Evolutionary conservation across 257 asterid species (phyloP), one percentile per base, ranked within the genome.

Genomic region (Paulownia fortunei): DNA sequence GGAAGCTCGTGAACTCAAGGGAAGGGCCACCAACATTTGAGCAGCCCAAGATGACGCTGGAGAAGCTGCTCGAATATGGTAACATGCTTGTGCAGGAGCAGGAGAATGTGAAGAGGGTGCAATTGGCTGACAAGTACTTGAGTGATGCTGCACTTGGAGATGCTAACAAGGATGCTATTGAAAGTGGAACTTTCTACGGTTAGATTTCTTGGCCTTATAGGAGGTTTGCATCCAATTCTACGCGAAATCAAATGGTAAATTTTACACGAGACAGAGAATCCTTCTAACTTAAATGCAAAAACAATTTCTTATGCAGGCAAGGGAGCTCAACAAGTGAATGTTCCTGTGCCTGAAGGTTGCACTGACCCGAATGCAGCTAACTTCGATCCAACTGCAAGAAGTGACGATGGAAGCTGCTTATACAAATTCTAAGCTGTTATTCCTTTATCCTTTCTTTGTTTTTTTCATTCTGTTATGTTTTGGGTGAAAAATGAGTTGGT

Each of bases 71-170:
- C 4, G 88, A 77, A 51, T 89, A 89, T 19, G 91, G 93, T 0
- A 21, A 62, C 80, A 87, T 89, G 93, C 85, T 89, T 30, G 93
- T 83, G 60, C 64, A 46, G 16, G 93, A 89, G 74, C 93, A 89
- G 66, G 91, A 89, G 63, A 89, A 89, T n/a, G 93, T 86, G 73
- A 89, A 89, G 88, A 89, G 93, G 70, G 91, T 88, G 23, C 93
- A 86, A 72, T 56, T 88, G 76, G 89, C 91, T 0, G 91, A 88
- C 19, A 75, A 59, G 32, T 87, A 89, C 77, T 10, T 89, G 84
- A 85, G 63, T 5, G 81, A 76, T 4, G 93, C 93, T n/a, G 89
- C 93, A 0, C 91, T 89, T 26, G 93, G 93, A 44, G 91, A 89
- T 3, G 93, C 93, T 24, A 89, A 89, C 86, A 83, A 80, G 86